These are phyloP conservation scores for Aspergillus oerlinghausenensis DNA, from an alignment of 2,329 filamentous ascomycete species.

Conservation along the genomic window DNA sequence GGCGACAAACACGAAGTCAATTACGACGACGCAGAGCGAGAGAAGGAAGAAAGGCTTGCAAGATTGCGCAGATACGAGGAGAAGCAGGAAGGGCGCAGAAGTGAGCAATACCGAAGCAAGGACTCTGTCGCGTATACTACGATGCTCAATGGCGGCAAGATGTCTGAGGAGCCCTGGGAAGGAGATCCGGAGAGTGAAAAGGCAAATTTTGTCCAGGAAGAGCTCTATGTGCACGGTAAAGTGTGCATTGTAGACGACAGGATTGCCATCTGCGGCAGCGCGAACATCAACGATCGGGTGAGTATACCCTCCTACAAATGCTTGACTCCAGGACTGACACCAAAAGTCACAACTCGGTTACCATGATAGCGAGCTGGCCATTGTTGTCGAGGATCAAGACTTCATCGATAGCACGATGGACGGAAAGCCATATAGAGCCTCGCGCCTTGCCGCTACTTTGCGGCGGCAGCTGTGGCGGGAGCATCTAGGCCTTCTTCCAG, in stretches of 20 bases:
- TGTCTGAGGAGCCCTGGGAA: conserved; percentile 71
- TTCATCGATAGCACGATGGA: conserved; percentile 69
- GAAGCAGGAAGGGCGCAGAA: conserved; percentile 15
- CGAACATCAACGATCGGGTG: conserved; percentile 62
- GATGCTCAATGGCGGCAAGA: conserved; percentile 65
- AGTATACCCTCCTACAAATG: conserved; percentile 11
- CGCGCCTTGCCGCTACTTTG: conserved; percentile 71
- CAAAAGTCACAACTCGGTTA: conserved; percentile 67
- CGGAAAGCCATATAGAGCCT: conserved; percentile 66
- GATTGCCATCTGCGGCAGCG: conserved; percentile 74
- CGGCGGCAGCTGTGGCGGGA: conserved; percentile 86
- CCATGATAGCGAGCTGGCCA: conserved; percentile 86
- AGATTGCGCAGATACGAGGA: conserved; percentile 20
- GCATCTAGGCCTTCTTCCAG: conserved; percentile 76
- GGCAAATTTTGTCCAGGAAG: conserved; percentile 87
- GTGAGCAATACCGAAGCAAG: conserved; percentile 27
- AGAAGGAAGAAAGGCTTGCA: conserved; percentile 44
- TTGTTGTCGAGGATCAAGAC: conserved; percentile 75
- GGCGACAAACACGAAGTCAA: conserved; percentile 45
- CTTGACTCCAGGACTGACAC: background rate
- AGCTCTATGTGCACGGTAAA: conserved; percentile 93
- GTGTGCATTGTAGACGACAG: conserved; percentile 76
- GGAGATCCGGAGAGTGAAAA: conserved; percentile 71
- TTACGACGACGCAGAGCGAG: conserved; percentile 33
- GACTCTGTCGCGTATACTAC: conserved; percentile 71